phyloP scores from a whole-genome alignment of 768 basidiomycete genomes.

The Gloeopeniophorella convolvens region DNA sequence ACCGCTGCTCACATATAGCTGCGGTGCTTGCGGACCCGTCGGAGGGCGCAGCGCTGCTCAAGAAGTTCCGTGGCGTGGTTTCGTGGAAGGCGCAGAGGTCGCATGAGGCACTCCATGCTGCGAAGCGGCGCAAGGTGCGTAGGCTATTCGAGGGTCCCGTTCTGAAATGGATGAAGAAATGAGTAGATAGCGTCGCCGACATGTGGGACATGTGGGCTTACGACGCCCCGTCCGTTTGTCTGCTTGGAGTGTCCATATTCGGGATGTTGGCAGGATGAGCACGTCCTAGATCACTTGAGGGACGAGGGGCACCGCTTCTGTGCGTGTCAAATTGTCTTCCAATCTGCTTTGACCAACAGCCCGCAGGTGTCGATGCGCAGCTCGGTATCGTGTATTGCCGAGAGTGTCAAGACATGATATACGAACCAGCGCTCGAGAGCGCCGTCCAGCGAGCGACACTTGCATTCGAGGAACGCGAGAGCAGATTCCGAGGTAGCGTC shows the following conservation, averaged over 20 bases:
- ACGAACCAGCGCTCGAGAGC: slow-evolving; percentile 46
- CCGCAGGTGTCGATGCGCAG: slow-evolving; percentile 62
- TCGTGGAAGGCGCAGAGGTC: slow-evolving; percentile 47
- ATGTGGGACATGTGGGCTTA: slow-evolving; percentile 52
- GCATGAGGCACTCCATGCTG: slow-evolving; percentile 40
- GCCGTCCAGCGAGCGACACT: slow-evolving; percentile 40
- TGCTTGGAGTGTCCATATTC: slow-evolving; percentile 67
- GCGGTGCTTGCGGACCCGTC: slow-evolving; percentile 31
- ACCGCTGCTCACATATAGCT: slow-evolving; percentile 37
- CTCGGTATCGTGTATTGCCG: slow-evolving; percentile 72
- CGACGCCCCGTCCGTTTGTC: slow-evolving; percentile 58
- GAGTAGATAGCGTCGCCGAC: slow-evolving; percentile 49
- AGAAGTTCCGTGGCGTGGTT: slow-evolving; percentile 48
- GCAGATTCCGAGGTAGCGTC: slow-evolving; percentile 50
- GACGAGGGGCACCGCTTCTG: slow-evolving; percentile 58
- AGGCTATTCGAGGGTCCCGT: background rate
- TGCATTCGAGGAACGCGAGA: slow-evolving; percentile 52
- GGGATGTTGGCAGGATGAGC: slow-evolving; percentile 63
- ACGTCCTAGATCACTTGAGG: slow-evolving; percentile 52
- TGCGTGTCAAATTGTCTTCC: slow-evolving; percentile 32
- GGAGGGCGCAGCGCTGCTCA: slow-evolving; percentile 28
- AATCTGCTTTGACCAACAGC: background rate
- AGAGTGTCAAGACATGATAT: slow-evolving; percentile 70
- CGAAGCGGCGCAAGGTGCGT: slow-evolving; percentile 63
- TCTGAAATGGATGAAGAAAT: background rate